Evolutionary conservation across 140 eudicot species (phyloP).

Genomic region (Senecio squalidus): DNA sequence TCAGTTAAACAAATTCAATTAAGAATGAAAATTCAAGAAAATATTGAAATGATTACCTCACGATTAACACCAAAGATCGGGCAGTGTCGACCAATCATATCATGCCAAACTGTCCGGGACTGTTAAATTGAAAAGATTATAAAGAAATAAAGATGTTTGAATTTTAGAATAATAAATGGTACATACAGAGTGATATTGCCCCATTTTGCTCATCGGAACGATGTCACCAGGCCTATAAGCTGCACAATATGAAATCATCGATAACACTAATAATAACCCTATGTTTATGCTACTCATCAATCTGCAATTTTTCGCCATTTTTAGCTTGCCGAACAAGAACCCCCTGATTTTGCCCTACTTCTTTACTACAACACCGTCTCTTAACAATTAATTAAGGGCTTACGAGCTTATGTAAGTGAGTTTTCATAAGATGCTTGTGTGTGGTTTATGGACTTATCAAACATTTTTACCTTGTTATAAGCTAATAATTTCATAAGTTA

Average conservation of each 20-base stretch:
- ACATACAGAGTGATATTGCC: conserved; percentile 90
- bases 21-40: not conserved
- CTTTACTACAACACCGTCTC: too few relatives aligned
- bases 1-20: not conserved
- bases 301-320: not conserved
- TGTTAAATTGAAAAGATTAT: conserved; percentile 18
- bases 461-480: too few relatives aligned
- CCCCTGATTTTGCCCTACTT: too few relatives aligned
- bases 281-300: not conserved
- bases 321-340: not conserved
- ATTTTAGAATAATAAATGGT: not conserved
- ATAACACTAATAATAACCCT: conserved; percentile 4
- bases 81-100: conserved; percentile 92
- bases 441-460: too few relatives aligned
- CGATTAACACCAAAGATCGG: conserved; percentile 95
- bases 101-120: conserved; percentile 93
- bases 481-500: too few relatives aligned
- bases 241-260: conserved; percentile 25
- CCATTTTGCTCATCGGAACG: conserved; percentile 94
- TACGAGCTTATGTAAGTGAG: too few relatives aligned
- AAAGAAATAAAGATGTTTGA: conserved; percentile 13
- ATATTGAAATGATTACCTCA: conserved; percentile 43
- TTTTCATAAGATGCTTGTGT: too few relatives aligned
- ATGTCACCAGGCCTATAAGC: conserved; percentile 93
- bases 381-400: too few relatives aligned